Evolutionary conservation across 2,329 filamentous ascomycete species (phyloP).

Genomic region (Aureobasidium sp.): DNA sequence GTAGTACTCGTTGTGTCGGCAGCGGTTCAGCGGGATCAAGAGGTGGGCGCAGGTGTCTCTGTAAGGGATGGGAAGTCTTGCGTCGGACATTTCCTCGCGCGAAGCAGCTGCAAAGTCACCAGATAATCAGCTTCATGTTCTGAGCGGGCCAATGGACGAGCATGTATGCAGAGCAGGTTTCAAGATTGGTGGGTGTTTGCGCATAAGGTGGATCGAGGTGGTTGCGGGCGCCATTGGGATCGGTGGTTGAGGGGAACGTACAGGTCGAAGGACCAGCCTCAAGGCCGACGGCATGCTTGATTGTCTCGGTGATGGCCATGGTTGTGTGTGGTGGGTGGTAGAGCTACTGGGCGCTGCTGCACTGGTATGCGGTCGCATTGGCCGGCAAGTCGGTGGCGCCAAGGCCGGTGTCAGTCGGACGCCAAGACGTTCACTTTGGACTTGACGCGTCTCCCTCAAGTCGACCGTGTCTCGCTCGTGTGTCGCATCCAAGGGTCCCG

Average conservation of each 20-base stretch:
- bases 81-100: conserved; percentile 88
- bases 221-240: background rate
- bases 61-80: conserved; percentile 80
- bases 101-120: conserved; percentile 56
- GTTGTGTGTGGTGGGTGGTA: conserved; percentile 15
- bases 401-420: background rate
- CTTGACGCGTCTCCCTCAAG: background rate
- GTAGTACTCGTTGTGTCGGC: conserved; percentile 86
- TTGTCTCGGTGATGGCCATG: conserved; percentile 39
- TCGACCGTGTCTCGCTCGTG: background rate
- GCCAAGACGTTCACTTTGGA: background rate
- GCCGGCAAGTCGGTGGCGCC: background rate
- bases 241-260: conserved; percentile 22
- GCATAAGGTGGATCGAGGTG: background rate
- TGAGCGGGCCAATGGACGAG: background rate
- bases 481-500: background rate
- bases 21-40: conserved; percentile 90
- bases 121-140: conserved; percentile 14
- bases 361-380: conserved; percentile 12
- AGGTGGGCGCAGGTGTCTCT: conserved; percentile 93
- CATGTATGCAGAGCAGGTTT: background rate
- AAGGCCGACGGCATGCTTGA: conserved; percentile 44
- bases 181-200: background rate
- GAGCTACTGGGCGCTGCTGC: background rate
- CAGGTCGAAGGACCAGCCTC: conserved; percentile 28